Base-by-base conservation (phyloP, 768 basidiomycete species). In the Atractiella rhizophila region DNA sequence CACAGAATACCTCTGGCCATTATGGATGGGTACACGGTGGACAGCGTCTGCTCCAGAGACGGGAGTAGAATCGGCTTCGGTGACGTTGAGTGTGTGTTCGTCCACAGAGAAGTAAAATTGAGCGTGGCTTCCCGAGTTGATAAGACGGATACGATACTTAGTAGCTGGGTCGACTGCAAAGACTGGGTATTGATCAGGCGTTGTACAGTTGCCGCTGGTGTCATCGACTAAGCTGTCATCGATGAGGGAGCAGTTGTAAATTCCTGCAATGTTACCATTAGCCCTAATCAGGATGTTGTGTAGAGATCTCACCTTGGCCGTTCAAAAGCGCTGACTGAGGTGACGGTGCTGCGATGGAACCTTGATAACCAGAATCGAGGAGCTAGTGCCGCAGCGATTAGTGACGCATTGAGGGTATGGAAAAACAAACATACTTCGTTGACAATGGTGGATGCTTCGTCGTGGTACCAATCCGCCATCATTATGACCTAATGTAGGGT, bases 401-500 rank as follows among this genome's bases (percentile, higher is more conserved):
- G 2, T 3, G 5, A 31, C 4, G 29, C 35, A 4, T 19, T 28
- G 18, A 31, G 34, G 3, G 35, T 30, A 18, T 35, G 23, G 7
- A 32, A 21, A 4, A 21, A 23, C 39, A 44, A 32, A 39, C 52
- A 31, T 12, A 48, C 40, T 10, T 34, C 46, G 20, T 32, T 40
- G 26, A 50, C 44, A 27, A 50, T 47, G 6, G 28, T 42, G 24
- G 43, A 37, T 1, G 39, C 28, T 12, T 42, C 34, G 19, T 43
- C 39, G 37, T 51, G 48, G 23, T 38, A 46, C 25, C 28, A 34
- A 25, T 48, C 47, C 7, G 12, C 4, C 12, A 38, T 24, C 9
- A 28, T n/a, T 16, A 44, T 8, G 16, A 34, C 12, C 47, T 50
- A 29, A 10, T 4, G 1, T 15, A 16, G 6, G 30, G 20, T 2